Evolutionary conservation across 805 yeast genomes (phyloP), one percentile per base, ranked within the genome.

Genomic region (Nakazawaea populi): DNA sequence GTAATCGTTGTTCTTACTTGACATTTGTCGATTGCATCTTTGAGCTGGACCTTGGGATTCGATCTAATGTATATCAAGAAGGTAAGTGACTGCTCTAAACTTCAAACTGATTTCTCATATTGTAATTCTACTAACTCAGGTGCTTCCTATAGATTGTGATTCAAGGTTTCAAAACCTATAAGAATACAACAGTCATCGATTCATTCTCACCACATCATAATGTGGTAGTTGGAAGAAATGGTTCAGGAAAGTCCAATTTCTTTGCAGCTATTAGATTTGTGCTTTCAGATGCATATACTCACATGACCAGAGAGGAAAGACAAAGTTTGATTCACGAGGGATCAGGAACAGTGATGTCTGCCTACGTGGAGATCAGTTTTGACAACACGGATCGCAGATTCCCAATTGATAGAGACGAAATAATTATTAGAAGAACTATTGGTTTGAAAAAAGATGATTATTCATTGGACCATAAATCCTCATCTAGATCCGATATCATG

Each of bases 171-270:
- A 90, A 89, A 68, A 90, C 98, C 55, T 92, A 90, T 65, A 86
- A 87, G 67, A 85, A 87, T 60, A 83, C 89, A 40, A 87, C 96
- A 0, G 76, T 81, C 4, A 79, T 91, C 10, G 94, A 87, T 41
- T 73, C 80, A 12, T 72, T 94, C 34, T 85, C 95, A 1, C 92
- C 96, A 0, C 80, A 81, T 49, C 86, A 85, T 61, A 92, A 92
- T 68, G 95, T 92, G 24, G 82, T 87, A 12, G 89, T 91, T 34
- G 97, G 97, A 2, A 72, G 96, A 47, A 91, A 91, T 67, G 97
- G 97, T n/a, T 87, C 96, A 7, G 99, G 99, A 7, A 92, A 94
- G 65, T 88, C 96, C 40, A 92, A 94, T 66, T 87, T 92, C 68
- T 94, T 92, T 66, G 90, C 96, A 12, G 98, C 99, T 9, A 87